Percentiles rank a stretch among this genome's conserved stretches.
These are phyloP conservation scores for Diplosphaera chodatii DNA, from an alignment of 139 green algal species.

Conservation along the genomic window DNA sequence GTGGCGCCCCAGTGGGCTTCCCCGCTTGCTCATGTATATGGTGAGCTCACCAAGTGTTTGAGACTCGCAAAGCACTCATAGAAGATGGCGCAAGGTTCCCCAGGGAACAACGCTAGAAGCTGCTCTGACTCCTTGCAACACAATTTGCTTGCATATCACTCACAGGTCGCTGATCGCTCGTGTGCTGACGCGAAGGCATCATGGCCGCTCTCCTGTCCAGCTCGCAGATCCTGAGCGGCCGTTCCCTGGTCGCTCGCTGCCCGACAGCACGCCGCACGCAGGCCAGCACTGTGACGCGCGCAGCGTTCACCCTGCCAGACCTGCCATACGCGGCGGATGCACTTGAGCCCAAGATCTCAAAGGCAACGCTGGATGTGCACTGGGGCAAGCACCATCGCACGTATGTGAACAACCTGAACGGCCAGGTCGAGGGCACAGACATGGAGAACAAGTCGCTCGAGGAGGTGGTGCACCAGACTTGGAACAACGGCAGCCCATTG, in stretches of 20 bases:
- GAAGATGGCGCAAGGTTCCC: too few relatives aligned
- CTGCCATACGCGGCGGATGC: slow-evolving; percentile 40
- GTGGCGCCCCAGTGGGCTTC: too few relatives aligned
- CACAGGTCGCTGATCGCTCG: too few relatives aligned
- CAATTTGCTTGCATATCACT: too few relatives aligned
- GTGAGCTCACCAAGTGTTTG: too few relatives aligned
- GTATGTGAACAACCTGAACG: slow-evolving; percentile 90
- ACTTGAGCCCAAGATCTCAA: slow-evolving; percentile 37
- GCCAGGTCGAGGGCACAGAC: slow-evolving; percentile 84
- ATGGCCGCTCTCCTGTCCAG: background rate
- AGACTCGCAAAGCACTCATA: too few relatives aligned
- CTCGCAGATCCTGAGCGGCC: background rate
- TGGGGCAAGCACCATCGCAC: slow-evolving; percentile 90
- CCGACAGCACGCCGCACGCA: background rate
- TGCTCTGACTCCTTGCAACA: too few relatives aligned
- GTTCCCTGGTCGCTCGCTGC: background rate
- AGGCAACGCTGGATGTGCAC: slow-evolving; percentile 77
- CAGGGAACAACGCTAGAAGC: too few relatives aligned
- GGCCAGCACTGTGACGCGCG: background rate
- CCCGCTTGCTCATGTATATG: too few relatives aligned
- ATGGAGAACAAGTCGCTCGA: slow-evolving; percentile 79
- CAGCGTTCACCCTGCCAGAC: slow-evolving; percentile 31
- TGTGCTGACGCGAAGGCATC: background rate
- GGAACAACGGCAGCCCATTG: slow-evolving; percentile 80
- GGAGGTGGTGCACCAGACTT: slow-evolving; percentile 72